Evolutionary conservation across 2,329 filamentous ascomycete species (phyloP), one percentile per base, ranked within the genome.

Genomic region (Penicillium sp.): DNA sequence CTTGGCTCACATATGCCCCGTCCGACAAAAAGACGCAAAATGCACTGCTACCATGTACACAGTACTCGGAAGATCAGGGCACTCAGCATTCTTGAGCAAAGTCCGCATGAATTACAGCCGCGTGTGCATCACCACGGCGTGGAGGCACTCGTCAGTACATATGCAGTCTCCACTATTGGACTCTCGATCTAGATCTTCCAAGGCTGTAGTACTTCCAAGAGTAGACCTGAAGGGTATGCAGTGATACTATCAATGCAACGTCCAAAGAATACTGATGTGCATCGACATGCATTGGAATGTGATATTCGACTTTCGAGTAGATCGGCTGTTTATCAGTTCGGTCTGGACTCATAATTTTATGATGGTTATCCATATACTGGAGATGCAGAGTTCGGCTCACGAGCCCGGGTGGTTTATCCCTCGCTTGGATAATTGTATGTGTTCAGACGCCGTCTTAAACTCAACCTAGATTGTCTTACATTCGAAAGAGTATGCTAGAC

Each of bases 271-370:
- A 34, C 32, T 29, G 42, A 11, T 39, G 46, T 52, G 40, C 50
- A 24, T 46, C 27, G 40, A 46, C 50, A 51, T 58, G 52, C 54
- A 57, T 55, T 56, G 56, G 56, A 57, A 59, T 59, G 56, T 59
- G 56, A 56, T 36, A 36, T 34, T 46, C 4, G 11, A 23, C 20
- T 9, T 40, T 44, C 7, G 14, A 28, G 26, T n/a, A 34, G n/a
- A 11, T 16, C 16, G 22, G 29, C 42, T 46, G 38, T 26, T 23
- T 8, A 40, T 45, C 27, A 38, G 24, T 35, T 44, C 35, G 31
- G 47, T 49, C 51, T 47, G 38, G 41, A 42, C 32, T 32, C 24
- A 26, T 1, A 26, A 3, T 26, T 26, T 9, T 9, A 2, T 37
- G 35, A 16, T 23, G 6, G n/a, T 3, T 1, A 18, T 34, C 13